phyloP scores from a whole-genome alignment of 2,329 filamentous ascomycete species.

The Aureobasidium uvarum region DNA sequence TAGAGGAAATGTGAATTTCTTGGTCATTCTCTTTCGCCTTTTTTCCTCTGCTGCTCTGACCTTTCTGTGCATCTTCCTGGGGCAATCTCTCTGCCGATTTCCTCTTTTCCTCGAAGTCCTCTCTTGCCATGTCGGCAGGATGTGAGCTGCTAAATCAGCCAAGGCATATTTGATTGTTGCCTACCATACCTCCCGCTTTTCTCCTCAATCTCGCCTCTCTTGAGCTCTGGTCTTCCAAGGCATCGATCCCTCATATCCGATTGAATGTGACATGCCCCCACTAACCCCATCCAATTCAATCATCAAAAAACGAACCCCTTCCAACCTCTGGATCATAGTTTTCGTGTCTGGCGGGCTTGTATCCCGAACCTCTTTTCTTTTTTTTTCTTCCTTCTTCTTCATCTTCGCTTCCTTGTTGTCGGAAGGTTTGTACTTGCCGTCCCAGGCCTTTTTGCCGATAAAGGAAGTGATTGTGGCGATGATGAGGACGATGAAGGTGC shows the following conservation, averaged over 20 bases:
- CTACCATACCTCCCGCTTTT: too few relatives aligned
- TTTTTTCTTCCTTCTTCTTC: background rate
- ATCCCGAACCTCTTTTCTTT: background rate
- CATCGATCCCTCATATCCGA: too few relatives aligned
- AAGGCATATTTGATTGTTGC: too few relatives aligned
- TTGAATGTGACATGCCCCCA: too few relatives aligned
- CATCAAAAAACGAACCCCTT: background rate
- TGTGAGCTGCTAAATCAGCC: too few relatives aligned
- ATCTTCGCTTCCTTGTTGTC: background rate
- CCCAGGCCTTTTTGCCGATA: background rate
- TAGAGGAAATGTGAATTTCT: conserved; percentile 9
- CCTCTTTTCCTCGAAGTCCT: background rate
- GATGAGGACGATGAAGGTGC: background rate
- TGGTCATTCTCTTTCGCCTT: background rate
- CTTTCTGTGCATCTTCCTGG: background rate
- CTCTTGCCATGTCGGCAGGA: too few relatives aligned
- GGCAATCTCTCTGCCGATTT: background rate
- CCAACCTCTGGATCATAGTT: background rate
- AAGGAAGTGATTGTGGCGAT: background rate
- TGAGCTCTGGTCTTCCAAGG: too few relatives aligned
- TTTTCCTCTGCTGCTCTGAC: background rate
- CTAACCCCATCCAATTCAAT: background rate
- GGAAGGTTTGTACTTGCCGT: background rate
- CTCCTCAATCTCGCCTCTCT: too few relatives aligned
- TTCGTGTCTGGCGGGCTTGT: background rate